Percentiles rank a stretch among this genome's conserved stretches.
Evolutionary conservation across 192 early-diverging fungal species (phyloP).

Genomic region (Spizellomyces sp.): DNA sequence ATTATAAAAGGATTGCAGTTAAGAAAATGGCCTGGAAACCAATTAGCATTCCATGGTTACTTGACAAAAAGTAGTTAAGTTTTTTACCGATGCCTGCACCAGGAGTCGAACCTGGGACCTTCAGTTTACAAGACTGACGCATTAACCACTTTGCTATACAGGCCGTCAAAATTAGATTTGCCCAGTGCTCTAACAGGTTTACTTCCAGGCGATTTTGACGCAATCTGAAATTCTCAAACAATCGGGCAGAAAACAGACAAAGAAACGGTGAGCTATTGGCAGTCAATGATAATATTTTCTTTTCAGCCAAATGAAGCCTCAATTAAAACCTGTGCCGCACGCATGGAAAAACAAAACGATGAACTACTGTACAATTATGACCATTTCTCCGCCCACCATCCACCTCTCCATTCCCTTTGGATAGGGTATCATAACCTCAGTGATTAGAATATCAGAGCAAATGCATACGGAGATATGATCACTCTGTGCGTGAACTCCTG

Average conservation of each 20-base stretch:
- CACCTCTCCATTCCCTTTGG: neutral
- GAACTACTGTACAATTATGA: too few species aligned
- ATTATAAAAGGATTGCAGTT: too few species aligned
- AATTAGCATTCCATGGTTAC: too few species aligned
- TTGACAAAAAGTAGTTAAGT: too few species aligned
- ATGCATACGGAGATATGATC: neutral
- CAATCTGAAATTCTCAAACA: too few species aligned
- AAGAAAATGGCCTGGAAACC: too few species aligned
- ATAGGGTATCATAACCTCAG: neutral
- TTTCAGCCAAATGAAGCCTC: too few species aligned
- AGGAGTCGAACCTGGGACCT: slow-evolving; percentile 72
- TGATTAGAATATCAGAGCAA: neutral
- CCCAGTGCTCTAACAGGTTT: neutral
- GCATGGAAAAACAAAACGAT: too few species aligned
- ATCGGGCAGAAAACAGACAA: too few species aligned
- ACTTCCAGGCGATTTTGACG: neutral
- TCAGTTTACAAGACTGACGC: slow-evolving; percentile 78
- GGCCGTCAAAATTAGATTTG: slow-evolving; percentile 22
- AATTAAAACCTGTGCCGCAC: too few species aligned
- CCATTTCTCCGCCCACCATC: neutral
- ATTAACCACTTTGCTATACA: slow-evolving; percentile 67
- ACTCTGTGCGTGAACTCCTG: neutral
- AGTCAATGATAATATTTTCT: too few species aligned
- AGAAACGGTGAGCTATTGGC: neutral
- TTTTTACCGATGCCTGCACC: too few species aligned